A percentile compares a stretch with the other conserved stretches of the same genome.
These are phyloP conservation scores for Mesembryanthemum crystallinum DNA, from an alignment of 148 eudicot species.

Conservation along the genomic window DNA sequence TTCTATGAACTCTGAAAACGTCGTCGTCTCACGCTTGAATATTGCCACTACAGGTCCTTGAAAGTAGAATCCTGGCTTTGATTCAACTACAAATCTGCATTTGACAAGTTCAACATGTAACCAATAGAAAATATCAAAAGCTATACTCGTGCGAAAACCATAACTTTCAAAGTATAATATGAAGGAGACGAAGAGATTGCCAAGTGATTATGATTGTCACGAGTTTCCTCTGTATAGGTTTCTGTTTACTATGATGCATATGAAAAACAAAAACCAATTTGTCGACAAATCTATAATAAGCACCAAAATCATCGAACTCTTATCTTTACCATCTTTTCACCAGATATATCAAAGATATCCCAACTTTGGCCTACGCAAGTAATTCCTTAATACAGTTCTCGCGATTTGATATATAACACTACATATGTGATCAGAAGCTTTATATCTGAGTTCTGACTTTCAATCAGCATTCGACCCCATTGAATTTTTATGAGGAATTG, in stretches of 20 bases:
- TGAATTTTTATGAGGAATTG: not conserved
- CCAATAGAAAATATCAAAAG: not conserved
- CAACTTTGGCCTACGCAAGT: no score
- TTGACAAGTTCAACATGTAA: slow-evolving; percentile 15
- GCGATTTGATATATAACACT: no score
- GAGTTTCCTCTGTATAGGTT: not conserved
- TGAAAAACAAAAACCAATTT: not conserved
- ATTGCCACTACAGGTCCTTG: slow-evolving; percentile 4
- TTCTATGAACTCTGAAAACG: slow-evolving; percentile 5
- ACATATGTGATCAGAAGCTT: no score
- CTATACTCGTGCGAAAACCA: not conserved
- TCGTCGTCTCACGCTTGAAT: not conserved
- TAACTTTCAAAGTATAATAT: not conserved
- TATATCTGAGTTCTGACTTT: not conserved
- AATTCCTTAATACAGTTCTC: no score
- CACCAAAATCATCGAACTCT: no score
- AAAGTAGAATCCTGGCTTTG: not conserved
- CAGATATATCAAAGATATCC: no score
- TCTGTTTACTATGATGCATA: not conserved
- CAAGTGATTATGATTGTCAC: no score
- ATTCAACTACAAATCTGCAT: not conserved
- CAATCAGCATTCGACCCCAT: not conserved
- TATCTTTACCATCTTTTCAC: no score
- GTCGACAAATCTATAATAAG: not conserved
- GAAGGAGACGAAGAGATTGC: not conserved